A percentile compares a stretch with the other conserved stretches of the same genome.
These are phyloP conservation scores for Botrytis cinerea DNA, from an alignment of 2,329 filamentous ascomycete species.

Conservation along the genomic window DNA sequence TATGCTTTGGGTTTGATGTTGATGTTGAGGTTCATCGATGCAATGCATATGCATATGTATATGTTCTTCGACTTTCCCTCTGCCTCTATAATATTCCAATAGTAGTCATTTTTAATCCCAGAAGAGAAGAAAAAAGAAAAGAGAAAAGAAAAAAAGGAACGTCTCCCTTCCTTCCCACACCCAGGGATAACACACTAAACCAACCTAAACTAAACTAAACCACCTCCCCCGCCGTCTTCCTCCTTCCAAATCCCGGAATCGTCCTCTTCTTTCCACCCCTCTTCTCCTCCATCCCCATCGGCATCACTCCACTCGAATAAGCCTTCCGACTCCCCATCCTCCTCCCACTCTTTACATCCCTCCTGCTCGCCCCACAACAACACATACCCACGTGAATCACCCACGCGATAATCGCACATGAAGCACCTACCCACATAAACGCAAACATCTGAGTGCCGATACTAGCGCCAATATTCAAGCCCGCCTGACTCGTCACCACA, in stretches of 20 bases:
- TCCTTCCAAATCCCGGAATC: constrained; percentile 28
- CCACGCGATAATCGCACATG: constrained; percentile 67
- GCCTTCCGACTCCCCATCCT: constrained; percentile 37
- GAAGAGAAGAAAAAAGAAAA: neutral
- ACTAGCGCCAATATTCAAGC: constrained; percentile 72
- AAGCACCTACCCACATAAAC: constrained; percentile 85
- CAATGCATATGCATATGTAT: neutral
- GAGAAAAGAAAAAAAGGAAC: neutral
- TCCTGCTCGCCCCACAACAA: constrained; percentile 63
- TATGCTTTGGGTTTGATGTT: neutral
- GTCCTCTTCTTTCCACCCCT: constrained; percentile 21
- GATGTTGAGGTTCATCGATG: neutral
- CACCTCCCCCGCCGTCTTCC: constrained; percentile 28
- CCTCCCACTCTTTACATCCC: constrained; percentile 40
- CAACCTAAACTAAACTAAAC: constrained; percentile 18
- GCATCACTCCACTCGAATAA: constrained; percentile 32
- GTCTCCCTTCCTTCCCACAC: neutral
- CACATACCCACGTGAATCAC: constrained; percentile 73
- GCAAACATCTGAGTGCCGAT: constrained; percentile 75
- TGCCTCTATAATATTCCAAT: neutral
- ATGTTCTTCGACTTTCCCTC: neutral
- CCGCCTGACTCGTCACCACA: constrained; percentile 68
- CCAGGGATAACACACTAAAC: neutral
- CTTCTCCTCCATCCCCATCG: constrained; percentile 26
- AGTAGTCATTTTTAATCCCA: neutral